Evolutionary conservation across 2,329 filamentous ascomycete genomes (phyloP), one percentile per base, ranked within the genome.

Genomic region (Ophiostoma fasciatum): DNA sequence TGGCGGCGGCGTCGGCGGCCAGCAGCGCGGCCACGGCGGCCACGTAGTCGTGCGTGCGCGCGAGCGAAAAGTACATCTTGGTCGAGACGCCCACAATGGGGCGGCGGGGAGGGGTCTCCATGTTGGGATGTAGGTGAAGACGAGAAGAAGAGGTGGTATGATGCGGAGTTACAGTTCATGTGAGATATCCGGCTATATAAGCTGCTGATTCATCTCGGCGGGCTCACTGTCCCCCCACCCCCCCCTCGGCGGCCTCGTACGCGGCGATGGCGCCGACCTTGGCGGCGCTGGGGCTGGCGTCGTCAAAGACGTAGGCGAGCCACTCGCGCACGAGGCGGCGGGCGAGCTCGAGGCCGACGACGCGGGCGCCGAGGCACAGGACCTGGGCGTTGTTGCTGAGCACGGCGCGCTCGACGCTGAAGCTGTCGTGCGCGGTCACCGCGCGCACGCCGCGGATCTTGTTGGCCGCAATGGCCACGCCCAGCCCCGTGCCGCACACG

Each of bases 371-470:
- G 65, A 92, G 78, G 54, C 84, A 92, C 42, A 92, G 60, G 22
- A 92, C 82, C 59, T 93, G 83, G 4, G 82, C 82, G 53, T 92
- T 78, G 56, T 92, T 92, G 60, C 78, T 84, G 49, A 88, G 59
- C 10, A 92, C 71, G 15, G 79, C 75, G 33, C 82, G 63, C 66
- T 92, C 83, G 6, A 92, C 82, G 38, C 71, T 78, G 63, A 87
- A 93, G 46, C 75, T 78, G 53, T 92, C 84, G 55, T 93, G 84
- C 1, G 84, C 84, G 5, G 83, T 92, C 14, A 92, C 84, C n/a
- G 84, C 84, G 18, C 83, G 66, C 42, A 92, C 74, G 6, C 83
- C 83, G 38, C 75, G 78, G 45, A 92, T 74, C 57, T 92, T 92
- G 66, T 92, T 92, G 46, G 84, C 84, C n/a, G 73, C 63, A 52